A percentile compares a stretch with the other conserved stretches of the same genome.
These are phyloP conservation scores for Aspergillus spinulosporus DNA, from an alignment of 2,329 filamentous ascomycete species.

Conservation along the genomic window DNA sequence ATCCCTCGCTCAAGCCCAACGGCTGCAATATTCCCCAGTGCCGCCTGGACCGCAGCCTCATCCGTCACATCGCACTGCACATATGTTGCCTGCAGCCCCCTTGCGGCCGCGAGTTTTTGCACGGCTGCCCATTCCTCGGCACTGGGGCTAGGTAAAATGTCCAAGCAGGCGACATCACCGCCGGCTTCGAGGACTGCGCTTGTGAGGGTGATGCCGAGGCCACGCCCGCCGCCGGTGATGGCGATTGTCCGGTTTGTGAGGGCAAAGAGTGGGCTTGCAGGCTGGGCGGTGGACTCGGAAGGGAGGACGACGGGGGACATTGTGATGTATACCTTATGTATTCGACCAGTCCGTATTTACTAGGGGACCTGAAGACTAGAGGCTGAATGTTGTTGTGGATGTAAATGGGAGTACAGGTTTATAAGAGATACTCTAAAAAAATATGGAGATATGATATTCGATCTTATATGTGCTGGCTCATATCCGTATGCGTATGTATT, in stretches of 20 bases:
- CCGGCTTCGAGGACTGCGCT: slow-evolving; percentile 53
- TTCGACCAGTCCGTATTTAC: not conserved
- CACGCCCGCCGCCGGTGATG: slow-evolving; percentile 55
- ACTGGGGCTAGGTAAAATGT: slow-evolving; percentile 41
- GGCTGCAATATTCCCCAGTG: slow-evolving; percentile 41
- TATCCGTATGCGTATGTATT: not conserved
- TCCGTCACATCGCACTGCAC: slow-evolving; percentile 51
- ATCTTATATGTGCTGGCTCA: not conserved
- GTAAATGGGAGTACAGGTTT: not conserved
- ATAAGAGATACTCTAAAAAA: not conserved
- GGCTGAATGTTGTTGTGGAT: not conserved
- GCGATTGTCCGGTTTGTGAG: slow-evolving; percentile 43
- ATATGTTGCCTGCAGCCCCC: slow-evolving; percentile 42
- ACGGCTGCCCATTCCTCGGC: slow-evolving; percentile 46
- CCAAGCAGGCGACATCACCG: slow-evolving; percentile 52
- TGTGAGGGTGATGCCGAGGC: slow-evolving; percentile 54
- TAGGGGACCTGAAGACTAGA: not conserved
- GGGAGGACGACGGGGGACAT: slow-evolving; percentile 19
- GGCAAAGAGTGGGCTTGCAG: slow-evolving; percentile 43
- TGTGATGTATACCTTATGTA: not conserved
- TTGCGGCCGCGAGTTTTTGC: slow-evolving; percentile 43
- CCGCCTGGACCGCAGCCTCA: slow-evolving; percentile 40
- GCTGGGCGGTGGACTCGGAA: slow-evolving; percentile 17
- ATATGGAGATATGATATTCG: not conserved
- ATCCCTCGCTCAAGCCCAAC: slow-evolving; percentile 21